Conservation (phyloP, 257 asterid species). For the Ophiorrhiza pumila region DNA sequence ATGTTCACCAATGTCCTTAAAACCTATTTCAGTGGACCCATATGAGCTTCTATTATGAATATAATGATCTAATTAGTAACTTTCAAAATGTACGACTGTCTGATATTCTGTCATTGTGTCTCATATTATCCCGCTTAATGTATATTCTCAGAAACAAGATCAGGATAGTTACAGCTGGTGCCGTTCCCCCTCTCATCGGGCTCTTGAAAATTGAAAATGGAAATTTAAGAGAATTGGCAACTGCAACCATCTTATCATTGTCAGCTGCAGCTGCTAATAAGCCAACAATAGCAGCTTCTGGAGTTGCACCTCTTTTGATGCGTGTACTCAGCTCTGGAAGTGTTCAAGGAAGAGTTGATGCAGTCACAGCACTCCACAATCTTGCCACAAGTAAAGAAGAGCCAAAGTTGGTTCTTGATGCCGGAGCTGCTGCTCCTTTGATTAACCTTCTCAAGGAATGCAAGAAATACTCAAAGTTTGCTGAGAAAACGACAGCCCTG, state of each 20-base stretch:
- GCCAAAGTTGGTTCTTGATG: slow-evolving; percentile 51
- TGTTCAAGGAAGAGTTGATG: slow-evolving; percentile 79
- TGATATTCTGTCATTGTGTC: background rate
- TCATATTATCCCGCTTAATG: slow-evolving; percentile 18
- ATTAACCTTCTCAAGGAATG: slow-evolving; percentile 71
- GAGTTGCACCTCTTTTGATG: slow-evolving; percentile 61
- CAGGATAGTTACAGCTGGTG: slow-evolving; percentile 69
- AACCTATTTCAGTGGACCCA: background rate
- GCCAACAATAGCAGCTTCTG: slow-evolving; percentile 63
- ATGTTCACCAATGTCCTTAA: background rate
- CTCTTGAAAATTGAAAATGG: slow-evolving; percentile 58
- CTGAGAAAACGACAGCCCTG: slow-evolving; percentile 75
- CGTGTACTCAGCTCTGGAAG: slow-evolving; percentile 75
- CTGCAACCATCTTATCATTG: slow-evolving; percentile 70
- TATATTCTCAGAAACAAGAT: slow-evolving; percentile 63
- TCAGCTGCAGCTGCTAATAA: slow-evolving; percentile 73
- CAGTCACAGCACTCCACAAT: slow-evolving; percentile 79
- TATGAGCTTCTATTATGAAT: background rate
- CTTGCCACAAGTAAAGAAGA: slow-evolving; percentile 58
- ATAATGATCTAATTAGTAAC: background rate
- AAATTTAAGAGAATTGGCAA: slow-evolving; percentile 72
- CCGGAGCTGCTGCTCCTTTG: slow-evolving; percentile 64
- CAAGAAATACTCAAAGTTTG: slow-evolving; percentile 79
- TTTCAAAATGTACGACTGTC: background rate
- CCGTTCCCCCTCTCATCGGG: slow-evolving; percentile 72